phyloP scores from a whole-genome alignment of 164 flowering plant genomes.

The Magnolia kwangsiensis region DNA sequence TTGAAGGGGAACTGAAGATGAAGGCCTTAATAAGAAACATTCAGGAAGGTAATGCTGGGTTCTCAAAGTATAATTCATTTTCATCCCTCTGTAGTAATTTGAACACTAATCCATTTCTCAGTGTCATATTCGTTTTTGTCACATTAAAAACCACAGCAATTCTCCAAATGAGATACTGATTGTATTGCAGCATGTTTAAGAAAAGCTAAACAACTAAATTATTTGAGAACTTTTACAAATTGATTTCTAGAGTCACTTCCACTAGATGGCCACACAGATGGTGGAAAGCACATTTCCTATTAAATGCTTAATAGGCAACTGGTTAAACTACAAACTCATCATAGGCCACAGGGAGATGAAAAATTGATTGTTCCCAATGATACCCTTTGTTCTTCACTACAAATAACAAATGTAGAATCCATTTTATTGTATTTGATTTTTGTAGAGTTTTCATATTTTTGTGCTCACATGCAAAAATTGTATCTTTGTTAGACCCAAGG shows the following conservation, averaged over 20 bases:
- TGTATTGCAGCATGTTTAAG: too few species aligned
- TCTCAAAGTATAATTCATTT: neutral
- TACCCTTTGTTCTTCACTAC: neutral
- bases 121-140: too few species aligned
- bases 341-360: neutral
- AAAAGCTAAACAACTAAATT: too few species aligned
- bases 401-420: neutral
- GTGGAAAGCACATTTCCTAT: neutral
- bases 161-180: too few species aligned
- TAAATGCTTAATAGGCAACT: neutral
- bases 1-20: conserved; percentile 22
- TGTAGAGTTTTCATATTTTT: neutral
- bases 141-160: too few species aligned
- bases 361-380: neutral
- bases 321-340: neutral
- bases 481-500: neutral
- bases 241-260: neutral
- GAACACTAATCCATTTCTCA: too few species aligned
- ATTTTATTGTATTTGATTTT: neutral
- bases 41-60: conserved; percentile 28
- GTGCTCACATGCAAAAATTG: neutral
- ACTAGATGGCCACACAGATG: neutral
- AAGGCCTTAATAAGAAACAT: conserved; percentile 14
- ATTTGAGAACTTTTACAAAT: too few species aligned
- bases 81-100: too few species aligned